Percentiles rank a stretch among this genome's conserved stretches.
phyloP scores from a whole-genome alignment of 2,329 filamentous ascomycete species.

The Albifimbria verrucaria region DNA sequence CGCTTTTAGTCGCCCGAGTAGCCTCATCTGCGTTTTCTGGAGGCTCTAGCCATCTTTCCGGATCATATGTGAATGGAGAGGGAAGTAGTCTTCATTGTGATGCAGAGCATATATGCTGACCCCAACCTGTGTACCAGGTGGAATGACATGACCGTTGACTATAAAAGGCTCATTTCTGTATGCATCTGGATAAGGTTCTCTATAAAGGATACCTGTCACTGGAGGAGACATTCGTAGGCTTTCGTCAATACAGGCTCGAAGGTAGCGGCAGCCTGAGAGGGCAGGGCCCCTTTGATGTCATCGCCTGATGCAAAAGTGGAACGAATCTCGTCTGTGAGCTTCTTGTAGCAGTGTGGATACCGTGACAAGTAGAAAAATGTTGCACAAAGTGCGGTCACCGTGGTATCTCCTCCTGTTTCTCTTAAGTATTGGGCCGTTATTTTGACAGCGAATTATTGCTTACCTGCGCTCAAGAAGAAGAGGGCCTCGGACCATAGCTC shows the following conservation, averaged over 20 bases:
- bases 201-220: background rate
- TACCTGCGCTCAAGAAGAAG: background rate
- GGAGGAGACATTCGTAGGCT: background rate
- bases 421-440: background rate
- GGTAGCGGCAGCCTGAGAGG: background rate
- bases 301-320: background rate
- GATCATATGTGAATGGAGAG: background rate
- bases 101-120: background rate
- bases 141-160: background rate
- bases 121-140: background rate
- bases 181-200: background rate
- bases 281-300: background rate
- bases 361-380: background rate
- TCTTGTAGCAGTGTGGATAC: background rate
- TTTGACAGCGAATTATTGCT: background rate
- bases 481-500: background rate
- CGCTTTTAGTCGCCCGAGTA: background rate
- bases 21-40: background rate
- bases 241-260: slow-evolving; percentile 1
- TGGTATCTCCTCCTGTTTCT: background rate
- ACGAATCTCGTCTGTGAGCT: background rate
- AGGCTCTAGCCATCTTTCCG: background rate
- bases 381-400: background rate
- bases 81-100: background rate
- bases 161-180: background rate